Percentiles rank a stretch among this genome's conserved stretches.
phyloP scores from a whole-genome alignment of 1,139 yeast species.

The Lodderomyces beijingensis region DNA sequence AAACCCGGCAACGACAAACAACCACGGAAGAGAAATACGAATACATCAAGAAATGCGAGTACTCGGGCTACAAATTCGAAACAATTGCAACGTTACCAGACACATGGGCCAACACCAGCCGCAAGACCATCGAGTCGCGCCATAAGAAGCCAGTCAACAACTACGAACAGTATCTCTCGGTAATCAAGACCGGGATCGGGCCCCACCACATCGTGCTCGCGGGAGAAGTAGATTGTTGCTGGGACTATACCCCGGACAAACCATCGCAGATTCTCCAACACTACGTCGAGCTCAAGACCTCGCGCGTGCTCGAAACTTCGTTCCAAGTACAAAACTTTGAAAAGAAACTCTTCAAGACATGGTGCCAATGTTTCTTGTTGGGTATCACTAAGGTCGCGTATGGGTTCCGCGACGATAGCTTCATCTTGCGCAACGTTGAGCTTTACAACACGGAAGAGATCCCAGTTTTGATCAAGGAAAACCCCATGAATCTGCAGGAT shows the following conservation, averaged over 20 bases:
- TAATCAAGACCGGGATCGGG: slow-evolving; percentile 83
- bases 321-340: slow-evolving; percentile 62
- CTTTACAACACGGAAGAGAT: slow-evolving; percentile 73
- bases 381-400: slow-evolving; percentile 77
- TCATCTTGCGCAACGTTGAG: slow-evolving; percentile 63
- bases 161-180: slow-evolving; percentile 72
- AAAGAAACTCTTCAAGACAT: slow-evolving; percentile 64
- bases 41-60: slow-evolving; percentile 43
- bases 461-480: slow-evolving; percentile 55
- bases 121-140: slow-evolving; percentile 66
- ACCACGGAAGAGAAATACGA: slow-evolving; percentile 34
- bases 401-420: slow-evolving; percentile 79
- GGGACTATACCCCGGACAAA: slow-evolving; percentile 67
- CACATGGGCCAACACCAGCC: slow-evolving; percentile 68
- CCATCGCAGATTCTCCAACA: slow-evolving; percentile 52
- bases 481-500: slow-evolving; percentile 25
- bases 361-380: slow-evolving; percentile 92
- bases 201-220: slow-evolving; percentile 64
- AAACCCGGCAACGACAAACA: slow-evolving; percentile 18
- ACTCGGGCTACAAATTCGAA: slow-evolving; percentile 84
- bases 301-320: slow-evolving; percentile 49
- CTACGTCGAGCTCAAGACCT: slow-evolving; percentile 83
- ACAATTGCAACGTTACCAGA: slow-evolving; percentile 66
- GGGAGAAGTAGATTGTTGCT: slow-evolving; percentile 89
- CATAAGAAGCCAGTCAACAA: slow-evolving; percentile 55